These are phyloP conservation scores for Polygonum maritimum DNA, from an alignment of 148 eudicot genomes.

Conservation along the genomic window DNA sequence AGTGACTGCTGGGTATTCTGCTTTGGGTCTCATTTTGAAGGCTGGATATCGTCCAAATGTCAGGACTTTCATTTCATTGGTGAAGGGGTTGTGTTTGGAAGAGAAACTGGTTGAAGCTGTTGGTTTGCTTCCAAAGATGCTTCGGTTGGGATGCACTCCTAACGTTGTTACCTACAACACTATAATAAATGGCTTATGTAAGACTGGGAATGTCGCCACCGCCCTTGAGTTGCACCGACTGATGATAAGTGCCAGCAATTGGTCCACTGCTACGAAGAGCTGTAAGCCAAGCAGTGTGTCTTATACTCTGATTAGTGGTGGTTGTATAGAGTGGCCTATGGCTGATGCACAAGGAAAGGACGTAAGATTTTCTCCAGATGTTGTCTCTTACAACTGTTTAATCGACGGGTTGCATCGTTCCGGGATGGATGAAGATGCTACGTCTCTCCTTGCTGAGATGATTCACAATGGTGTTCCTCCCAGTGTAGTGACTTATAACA, in stretches of 20 bases:
- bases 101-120: conserved; percentile 13
- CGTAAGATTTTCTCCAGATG: no score
- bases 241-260: no score
- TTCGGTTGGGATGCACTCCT: conserved; percentile 18
- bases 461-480: conserved; percentile 20
- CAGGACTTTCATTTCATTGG: conserved; percentile 11
- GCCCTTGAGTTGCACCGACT: conserved; percentile 14
- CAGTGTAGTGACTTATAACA: conserved; percentile 12
- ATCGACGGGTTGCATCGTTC: no score
- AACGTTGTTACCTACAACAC: conserved; percentile 12
- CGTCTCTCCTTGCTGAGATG: conserved; percentile 8
- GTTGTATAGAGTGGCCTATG: neutral
- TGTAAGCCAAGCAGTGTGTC: neutral
- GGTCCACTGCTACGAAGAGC: no score
- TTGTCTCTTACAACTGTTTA: no score
- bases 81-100: conserved; percentile 22
- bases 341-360: neutral
- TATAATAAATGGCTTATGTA: conserved; percentile 19
- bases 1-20: conserved; percentile 17
- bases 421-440: neutral
- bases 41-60: conserved; percentile 14
- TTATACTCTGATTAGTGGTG: neutral
- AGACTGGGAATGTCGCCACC: conserved; percentile 13
- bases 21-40: conserved; percentile 17
- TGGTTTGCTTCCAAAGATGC: conserved; percentile 12